Conservation (phyloP, 208 protist genomes). For the Crithidia mellificae region DNA sequence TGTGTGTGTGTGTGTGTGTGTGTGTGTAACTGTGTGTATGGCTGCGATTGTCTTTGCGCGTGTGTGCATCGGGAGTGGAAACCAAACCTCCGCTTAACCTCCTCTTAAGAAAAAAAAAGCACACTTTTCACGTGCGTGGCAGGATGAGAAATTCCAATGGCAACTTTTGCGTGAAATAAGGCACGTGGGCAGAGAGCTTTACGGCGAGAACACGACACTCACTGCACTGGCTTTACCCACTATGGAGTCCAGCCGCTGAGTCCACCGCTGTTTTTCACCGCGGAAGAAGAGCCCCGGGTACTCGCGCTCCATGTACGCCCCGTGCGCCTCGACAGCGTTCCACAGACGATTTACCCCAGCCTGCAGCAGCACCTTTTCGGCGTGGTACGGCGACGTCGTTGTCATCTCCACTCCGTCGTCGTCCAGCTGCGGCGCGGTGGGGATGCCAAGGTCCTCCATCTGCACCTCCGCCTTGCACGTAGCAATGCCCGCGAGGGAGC, state of each 20-base stretch:
- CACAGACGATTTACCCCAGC: conserved; percentile 51
- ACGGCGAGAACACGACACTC: conserved; percentile 74
- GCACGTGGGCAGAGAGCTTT: not conserved
- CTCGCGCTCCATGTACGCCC: conserved; percentile 55
- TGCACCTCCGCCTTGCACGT: conserved; percentile 70
- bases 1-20: too few relatives aligned
- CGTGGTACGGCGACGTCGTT: conserved; percentile 54
- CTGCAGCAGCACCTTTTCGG: conserved; percentile 53
- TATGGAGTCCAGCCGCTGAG: conserved; percentile 36
- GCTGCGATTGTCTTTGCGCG: too few relatives aligned
- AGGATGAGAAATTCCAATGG: too few relatives aligned
- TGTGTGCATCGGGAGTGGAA: too few relatives aligned
- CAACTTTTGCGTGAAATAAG: not conserved
- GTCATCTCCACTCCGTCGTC: conserved; percentile 48
- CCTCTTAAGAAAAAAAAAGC: too few relatives aligned
- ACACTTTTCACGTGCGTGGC: too few relatives aligned
- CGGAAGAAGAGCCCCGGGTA: conserved; percentile 71
- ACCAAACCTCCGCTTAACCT: too few relatives aligned
- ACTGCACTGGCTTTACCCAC: conserved; percentile 59
- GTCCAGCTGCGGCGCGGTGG: conserved; percentile 24
- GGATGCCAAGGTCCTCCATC: conserved; percentile 32
- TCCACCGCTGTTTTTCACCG: conserved; percentile 55
- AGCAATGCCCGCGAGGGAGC: conserved; percentile 36
- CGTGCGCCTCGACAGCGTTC: conserved; percentile 63
- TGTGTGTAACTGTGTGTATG: too few relatives aligned